Conservation (phyloP, 164 flowering plant genomes). For the Vitis rotundifolia region DNA sequence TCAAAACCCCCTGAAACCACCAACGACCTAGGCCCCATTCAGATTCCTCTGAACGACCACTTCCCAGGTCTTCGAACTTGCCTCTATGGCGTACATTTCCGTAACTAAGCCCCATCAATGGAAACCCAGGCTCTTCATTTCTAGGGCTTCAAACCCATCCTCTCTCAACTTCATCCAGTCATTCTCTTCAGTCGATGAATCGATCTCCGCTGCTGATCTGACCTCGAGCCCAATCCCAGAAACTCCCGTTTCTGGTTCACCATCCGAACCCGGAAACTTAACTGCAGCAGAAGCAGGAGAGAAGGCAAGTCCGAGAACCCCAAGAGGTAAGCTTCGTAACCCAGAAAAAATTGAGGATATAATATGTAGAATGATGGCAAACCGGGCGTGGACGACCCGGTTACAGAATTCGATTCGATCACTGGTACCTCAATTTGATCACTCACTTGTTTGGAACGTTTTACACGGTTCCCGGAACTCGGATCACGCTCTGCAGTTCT, state of each 20-base stretch:
- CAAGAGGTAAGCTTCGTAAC: slow-evolving; percentile 46
- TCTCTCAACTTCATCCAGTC: slow-evolving; percentile 16
- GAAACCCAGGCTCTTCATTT: slow-evolving; percentile 7
- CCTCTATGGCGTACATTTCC: slow-evolving; percentile 22
- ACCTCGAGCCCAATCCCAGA: background rate
- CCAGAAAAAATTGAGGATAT: slow-evolving; percentile 63
- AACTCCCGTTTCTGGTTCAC: background rate
- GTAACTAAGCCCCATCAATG: slow-evolving; percentile 13
- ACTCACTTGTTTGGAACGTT: slow-evolving; percentile 69
- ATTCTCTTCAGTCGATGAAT: slow-evolving; percentile 17
- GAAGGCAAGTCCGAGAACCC: slow-evolving; percentile 5
- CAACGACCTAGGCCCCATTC: no score
- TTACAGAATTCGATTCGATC: slow-evolving; percentile 80
- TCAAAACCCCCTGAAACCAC: no score
- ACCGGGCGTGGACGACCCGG: slow-evolving; percentile 83
- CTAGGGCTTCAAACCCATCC: slow-evolving; percentile 19
- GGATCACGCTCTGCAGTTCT: slow-evolving; percentile 88
- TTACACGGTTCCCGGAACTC: slow-evolving; percentile 54
- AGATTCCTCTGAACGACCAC: no score
- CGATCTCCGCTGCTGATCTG: background rate
- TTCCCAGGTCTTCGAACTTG: no score
- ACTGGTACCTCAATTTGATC: slow-evolving; percentile 69
- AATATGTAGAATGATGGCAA: slow-evolving; percentile 83
- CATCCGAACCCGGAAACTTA: slow-evolving; percentile 11
- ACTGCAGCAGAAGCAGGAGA: slow-evolving; percentile 4